Evolutionary conservation across 768 basidiomycete genomes (phyloP), one percentile per base, ranked within the genome.

Genomic region (Cubamyces sp.): DNA sequence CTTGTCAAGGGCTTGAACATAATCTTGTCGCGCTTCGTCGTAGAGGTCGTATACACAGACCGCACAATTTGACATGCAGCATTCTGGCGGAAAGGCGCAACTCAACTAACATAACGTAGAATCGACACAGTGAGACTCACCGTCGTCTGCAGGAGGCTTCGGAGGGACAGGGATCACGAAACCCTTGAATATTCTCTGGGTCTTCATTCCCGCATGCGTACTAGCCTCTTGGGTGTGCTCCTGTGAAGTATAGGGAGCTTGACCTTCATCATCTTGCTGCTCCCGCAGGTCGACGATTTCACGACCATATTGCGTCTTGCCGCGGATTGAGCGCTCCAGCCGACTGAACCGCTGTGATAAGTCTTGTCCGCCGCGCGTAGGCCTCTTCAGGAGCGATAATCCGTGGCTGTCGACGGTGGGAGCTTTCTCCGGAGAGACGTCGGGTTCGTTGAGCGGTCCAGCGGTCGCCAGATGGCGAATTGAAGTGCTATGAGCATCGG

Each of bases 21-120:
- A 94, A 14, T 76, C 78, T 23, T 78, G 77, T 2, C 92, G 73
- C 0, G 87, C 83, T 50, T 94, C 92, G 62, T 91, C 86, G 74
- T 94, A 93, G 25, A 94, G 73, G 67, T 94, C 92, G 74, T 96
- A 92, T 8, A 96, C 90, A 73, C 94, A 96, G n/a, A 95, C 75
- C 0, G 93, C 91, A 70, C 94, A 96, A 30, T 92, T 92, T 2
- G 92, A 94, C 94, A 96, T 96, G 78, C 94, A 96, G 74, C 94
- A 95, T 74, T 94, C 94, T 94, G 66, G 11, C 5, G 19, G n/a
- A 41, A 16, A 51, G 15, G 26, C 3, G 1, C 3, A 19, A 15
- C 54, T 18, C 43, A 42, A 21, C 41, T 41, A 41, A 42, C 46
- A 54, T 34, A 21, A 14, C 12, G 30, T 46, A 23, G n/a, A 39